Evolutionary conservation across 805 yeast species (phyloP), one percentile per base, ranked within the genome.

Genomic region (Yarrowia sp.): DNA sequence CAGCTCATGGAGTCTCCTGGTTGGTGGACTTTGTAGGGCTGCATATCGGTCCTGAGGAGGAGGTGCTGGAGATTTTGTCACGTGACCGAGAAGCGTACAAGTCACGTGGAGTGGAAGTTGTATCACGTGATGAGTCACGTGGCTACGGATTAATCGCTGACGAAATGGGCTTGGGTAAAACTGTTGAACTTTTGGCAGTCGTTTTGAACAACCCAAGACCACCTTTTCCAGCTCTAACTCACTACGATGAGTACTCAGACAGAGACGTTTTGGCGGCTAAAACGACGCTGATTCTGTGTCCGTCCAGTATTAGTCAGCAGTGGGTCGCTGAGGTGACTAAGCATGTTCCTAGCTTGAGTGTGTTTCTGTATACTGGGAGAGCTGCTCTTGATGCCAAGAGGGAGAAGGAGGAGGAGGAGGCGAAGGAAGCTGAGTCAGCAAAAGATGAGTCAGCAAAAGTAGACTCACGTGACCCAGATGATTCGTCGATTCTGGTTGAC

Each of bases 111-210:
- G n/a, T 51, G 1, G 17, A 50, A 14, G 14, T 17, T 0, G 51
- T 36, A 5, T 41, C 45, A 22, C 18, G n/a, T 31, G 47, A n/a
- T 3, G 5, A 9, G 6, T 18, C 50, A 72, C 2, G 86, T 83
- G 78, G 76, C 0, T 79, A 81, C 60, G 97, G 96, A 0, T 76
- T 95, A 8, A 74, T 95, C 38, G 88, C 95, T 1, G 99, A 93
- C 71, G 99, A 95, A 74, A 95, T 95, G 99, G 99, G 99, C 0
- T 80, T 95, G 8, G 99, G 99, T 0, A 95, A 95, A 72, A 93
- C 99, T 0, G 86, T 95, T 4, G 99, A 95, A 73, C 79, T 92
- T 13, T 79, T 90, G 1, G 79, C 96, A 0, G 76, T 93, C 43
- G 76, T 88, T 0, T 72, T 85, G 1, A 71, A 86, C 58, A 88